Conservation (phyloP, 176 grass and related monocot genomes). For the Phoenix roebelenii region DNA sequence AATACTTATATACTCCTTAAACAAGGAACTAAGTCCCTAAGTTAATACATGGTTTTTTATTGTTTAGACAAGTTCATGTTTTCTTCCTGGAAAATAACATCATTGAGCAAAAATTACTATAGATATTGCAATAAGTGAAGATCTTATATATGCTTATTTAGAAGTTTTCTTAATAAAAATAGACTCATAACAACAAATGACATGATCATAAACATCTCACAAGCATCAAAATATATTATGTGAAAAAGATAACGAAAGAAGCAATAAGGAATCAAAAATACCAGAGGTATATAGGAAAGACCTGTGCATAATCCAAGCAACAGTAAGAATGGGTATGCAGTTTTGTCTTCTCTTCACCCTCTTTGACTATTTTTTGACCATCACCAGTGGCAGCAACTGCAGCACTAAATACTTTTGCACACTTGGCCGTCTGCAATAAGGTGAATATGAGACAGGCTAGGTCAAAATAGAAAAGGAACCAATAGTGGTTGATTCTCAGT, state of each 20-base stretch:
- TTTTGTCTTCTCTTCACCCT: constrained; percentile 92
- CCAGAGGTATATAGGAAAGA: constrained; percentile 5
- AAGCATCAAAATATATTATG: background rate
- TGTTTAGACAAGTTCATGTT: too few relatives aligned
- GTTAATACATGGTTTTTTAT: too few relatives aligned
- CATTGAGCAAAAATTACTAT: too few relatives aligned
- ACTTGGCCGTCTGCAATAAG: constrained; percentile 63
- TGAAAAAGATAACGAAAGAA: background rate
- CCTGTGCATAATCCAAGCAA: constrained; percentile 97
- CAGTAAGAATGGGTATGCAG: constrained; percentile 94
- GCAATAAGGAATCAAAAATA: background rate
- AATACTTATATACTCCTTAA: too few relatives aligned
- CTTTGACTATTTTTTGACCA: constrained; percentile 38
- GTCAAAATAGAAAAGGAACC: background rate
- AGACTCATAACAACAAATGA: too few relatives aligned
- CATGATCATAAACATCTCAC: too few relatives aligned
- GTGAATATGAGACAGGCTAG: background rate
- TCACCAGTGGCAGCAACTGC: constrained; percentile 52
- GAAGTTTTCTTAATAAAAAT: too few relatives aligned
- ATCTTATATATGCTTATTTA: too few relatives aligned
- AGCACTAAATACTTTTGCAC: constrained; percentile 64
- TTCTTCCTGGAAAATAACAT: too few relatives aligned
- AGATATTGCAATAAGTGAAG: too few relatives aligned
- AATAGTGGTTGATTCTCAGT: too few relatives aligned
- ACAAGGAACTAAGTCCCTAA: too few relatives aligned